Percentiles rank a stretch among this genome's conserved stretches.
Evolutionary conservation across 139 green algal species (phyloP).

Genomic region (Coelastrella sp.): DNA sequence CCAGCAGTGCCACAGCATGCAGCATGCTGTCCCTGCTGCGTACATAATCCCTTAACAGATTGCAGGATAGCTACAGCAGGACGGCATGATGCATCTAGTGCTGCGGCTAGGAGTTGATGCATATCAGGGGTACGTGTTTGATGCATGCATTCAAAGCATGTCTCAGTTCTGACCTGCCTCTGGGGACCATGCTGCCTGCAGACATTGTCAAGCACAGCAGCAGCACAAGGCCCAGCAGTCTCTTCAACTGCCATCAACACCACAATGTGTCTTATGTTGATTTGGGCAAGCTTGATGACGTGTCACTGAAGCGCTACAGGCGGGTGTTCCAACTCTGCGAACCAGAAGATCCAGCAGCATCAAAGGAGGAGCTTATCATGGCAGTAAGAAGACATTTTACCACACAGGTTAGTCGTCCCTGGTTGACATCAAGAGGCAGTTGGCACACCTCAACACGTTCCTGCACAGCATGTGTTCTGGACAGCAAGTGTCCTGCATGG

Average conservation of each 20-base stretch:
- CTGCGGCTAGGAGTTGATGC: no score
- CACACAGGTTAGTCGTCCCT: constrained; percentile 53
- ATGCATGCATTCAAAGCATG: no score
- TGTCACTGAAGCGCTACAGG: constrained; percentile 66
- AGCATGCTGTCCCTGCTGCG: not conserved
- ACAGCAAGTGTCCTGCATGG: no score
- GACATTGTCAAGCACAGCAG: constrained; percentile 24
- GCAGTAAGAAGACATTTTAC: constrained; percentile 61
- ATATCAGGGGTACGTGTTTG: no score
- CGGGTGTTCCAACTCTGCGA: constrained; percentile 57
- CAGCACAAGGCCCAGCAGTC: not conserved
- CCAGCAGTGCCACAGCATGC: not conserved
- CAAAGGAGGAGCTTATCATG: constrained; percentile 63
- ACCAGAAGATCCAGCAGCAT: not conserved
- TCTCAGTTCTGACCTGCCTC: no score
- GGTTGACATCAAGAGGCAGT: no score
- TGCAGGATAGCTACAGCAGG: no score
- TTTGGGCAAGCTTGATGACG: constrained; percentile 73
- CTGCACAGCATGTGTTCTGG: no score
- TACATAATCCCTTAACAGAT: no score
- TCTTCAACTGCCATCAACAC: not conserved
- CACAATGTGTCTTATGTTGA: constrained; percentile 53
- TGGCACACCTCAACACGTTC: no score
- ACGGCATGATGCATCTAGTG: no score
- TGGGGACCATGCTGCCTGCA: no score